Evolutionary conservation across 441 rosid genomes (phyloP).

Genomic region (Populus hybrid): DNA sequence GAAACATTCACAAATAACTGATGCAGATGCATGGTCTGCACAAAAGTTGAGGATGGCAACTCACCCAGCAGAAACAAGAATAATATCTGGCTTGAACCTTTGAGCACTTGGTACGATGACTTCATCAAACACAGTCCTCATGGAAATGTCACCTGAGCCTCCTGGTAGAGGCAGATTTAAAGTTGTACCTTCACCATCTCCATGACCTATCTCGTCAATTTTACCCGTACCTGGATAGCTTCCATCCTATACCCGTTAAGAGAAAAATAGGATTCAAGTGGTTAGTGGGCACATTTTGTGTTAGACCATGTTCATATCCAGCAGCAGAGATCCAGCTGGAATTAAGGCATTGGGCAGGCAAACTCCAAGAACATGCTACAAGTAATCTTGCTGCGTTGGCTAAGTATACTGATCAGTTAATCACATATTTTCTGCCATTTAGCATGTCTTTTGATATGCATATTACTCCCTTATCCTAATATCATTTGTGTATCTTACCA

Average conservation of each 20-base stretch:
- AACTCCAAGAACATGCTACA: not conserved
- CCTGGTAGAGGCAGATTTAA: slow-evolving; percentile 88
- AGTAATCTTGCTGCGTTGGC: not conserved
- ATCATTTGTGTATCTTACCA: not conserved
- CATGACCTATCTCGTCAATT: slow-evolving; percentile 68
- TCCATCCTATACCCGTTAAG: slow-evolving; percentile 53
- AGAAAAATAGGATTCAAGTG: slow-evolving; percentile 9
- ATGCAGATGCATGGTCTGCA: not conserved
- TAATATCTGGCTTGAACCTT: slow-evolving; percentile 85
- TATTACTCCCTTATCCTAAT: not conserved
- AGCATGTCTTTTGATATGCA: not conserved
- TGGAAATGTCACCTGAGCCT: slow-evolving; percentile 87
- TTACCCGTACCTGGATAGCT: slow-evolving; percentile 96
- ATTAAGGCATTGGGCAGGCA: not conserved
- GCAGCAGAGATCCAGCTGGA: not conserved
- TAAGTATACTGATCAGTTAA: not conserved
- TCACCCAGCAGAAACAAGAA: slow-evolving; percentile 95
- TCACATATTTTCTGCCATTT: not conserved
- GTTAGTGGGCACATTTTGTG: not conserved
- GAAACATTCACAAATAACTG: not conserved
- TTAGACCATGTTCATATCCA: not conserved
- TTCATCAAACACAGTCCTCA: slow-evolving; percentile 80
- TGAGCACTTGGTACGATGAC: slow-evolving; percentile 88
- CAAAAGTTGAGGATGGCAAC: slow-evolving; percentile 16
- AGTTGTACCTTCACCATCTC: slow-evolving; percentile 88